These are phyloP conservation scores for Darksidea phi DNA, from an alignment of 495 filamentous ascomycete species.

Conservation along the genomic window DNA sequence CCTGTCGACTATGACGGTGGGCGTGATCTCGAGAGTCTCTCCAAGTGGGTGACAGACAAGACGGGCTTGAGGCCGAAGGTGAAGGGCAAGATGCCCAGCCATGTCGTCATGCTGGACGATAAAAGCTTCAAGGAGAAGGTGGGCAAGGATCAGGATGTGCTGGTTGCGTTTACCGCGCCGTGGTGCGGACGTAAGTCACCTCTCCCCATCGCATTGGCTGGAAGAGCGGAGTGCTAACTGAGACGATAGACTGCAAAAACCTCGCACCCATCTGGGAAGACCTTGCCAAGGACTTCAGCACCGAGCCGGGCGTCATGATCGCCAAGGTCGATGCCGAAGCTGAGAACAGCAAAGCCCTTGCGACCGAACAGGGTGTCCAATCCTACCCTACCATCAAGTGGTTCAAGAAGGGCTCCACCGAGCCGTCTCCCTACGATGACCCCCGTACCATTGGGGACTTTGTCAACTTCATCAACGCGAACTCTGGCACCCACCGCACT, in stretches of 20 bases:
- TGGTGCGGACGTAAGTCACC: slow-evolving; percentile 89
- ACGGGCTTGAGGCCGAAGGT: slow-evolving; percentile 75
- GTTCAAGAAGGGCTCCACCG: slow-evolving; percentile 85
- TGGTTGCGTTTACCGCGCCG: slow-evolving; percentile 94
- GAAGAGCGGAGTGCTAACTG: slow-evolving; percentile 35
- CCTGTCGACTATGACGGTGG: slow-evolving; percentile 84
- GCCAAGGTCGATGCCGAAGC: slow-evolving; percentile 95
- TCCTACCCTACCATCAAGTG: slow-evolving; percentile 97
- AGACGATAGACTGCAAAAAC: slow-evolving; percentile 80
- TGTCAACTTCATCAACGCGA: slow-evolving; percentile 78
- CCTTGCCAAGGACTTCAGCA: slow-evolving; percentile 76
- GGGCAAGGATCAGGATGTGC: slow-evolving; percentile 82
- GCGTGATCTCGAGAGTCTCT: slow-evolving; percentile 82
- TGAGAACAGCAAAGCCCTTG: slow-evolving; percentile 73
- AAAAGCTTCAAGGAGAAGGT: slow-evolving; percentile 70
- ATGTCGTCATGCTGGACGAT: slow-evolving; percentile 79
- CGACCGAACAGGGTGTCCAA: slow-evolving; percentile 71
- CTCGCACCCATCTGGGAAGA: slow-evolving; percentile 90
- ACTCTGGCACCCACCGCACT: slow-evolving; percentile 83
- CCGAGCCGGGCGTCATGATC: slow-evolving; percentile 74
- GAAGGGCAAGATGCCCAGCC: slow-evolving; percentile 67
- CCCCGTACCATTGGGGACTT: slow-evolving; percentile 77
- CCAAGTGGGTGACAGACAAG: slow-evolving; percentile 80
- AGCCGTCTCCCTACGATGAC: slow-evolving; percentile 68
- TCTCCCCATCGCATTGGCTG: not conserved